Percentiles rank a stretch among this genome's conserved stretches.
phyloP scores from a whole-genome alignment of 164 flowering plant genomes.

The Paratinospora sagittata region DNA sequence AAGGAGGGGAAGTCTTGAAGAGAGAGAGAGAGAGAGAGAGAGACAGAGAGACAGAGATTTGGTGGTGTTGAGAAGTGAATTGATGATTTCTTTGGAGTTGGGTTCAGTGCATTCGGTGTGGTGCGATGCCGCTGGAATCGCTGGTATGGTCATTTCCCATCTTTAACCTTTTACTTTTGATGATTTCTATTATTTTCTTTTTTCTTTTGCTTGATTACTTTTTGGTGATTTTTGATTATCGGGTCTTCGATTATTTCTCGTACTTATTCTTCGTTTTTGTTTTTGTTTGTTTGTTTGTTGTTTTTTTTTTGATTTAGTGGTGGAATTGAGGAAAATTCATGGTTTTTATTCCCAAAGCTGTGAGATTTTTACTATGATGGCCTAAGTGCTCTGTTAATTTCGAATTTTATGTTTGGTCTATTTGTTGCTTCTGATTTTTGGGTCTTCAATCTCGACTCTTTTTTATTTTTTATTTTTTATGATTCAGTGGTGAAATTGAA shows the following conservation, averaged over 20 bases:
- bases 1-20: too few species aligned
- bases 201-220: background rate
- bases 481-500: background rate
- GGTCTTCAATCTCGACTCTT: background rate
- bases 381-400: background rate
- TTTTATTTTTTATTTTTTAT: too few species aligned
- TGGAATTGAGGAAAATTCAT: background rate
- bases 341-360: background rate
- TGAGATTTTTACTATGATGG: too few species aligned
- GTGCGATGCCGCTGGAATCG: conserved; percentile 66
- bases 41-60: background rate
- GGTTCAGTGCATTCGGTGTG: conserved; percentile 14
- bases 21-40: background rate
- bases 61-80: background rate
- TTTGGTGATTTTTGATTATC: background rate
- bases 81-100: conserved; percentile 12
- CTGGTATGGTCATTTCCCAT: conserved; percentile 43
- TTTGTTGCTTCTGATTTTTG: too few species aligned
- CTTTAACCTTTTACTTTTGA: background rate
- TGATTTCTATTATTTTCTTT: background rate
- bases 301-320: background rate
- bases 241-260: background rate
- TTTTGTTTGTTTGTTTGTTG: background rate
- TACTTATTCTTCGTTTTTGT: too few species aligned
- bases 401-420: too few species aligned